Evolutionary conservation across 2,329 filamentous ascomycete species (phyloP).

Genomic region (Venturia aucupariae): DNA sequence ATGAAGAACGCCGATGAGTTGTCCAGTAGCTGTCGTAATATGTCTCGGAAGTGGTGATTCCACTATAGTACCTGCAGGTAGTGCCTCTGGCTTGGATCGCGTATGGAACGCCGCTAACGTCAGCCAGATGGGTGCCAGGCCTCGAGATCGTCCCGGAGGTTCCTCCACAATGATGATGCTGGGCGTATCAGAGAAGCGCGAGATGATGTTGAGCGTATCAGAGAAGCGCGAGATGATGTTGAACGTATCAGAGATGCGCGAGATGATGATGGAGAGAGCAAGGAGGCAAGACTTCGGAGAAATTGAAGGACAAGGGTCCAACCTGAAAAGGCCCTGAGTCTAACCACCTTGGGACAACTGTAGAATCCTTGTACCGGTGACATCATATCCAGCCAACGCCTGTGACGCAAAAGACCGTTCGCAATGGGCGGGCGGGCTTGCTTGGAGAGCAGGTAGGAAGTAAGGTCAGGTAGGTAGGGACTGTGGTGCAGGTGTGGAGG

Average conservation of each 20-base stretch:
- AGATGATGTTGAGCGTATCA: neutral
- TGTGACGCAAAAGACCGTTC: too few relatives aligned
- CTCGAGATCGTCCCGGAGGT: neutral
- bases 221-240: neutral
- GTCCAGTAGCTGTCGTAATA: neutral
- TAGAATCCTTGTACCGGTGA: conserved; percentile 3
- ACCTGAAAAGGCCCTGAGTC: neutral
- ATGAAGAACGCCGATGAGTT: neutral
- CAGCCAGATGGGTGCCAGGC: neutral
- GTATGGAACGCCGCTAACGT: neutral
- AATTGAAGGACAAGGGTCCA: neutral
- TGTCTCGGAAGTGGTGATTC: neutral
- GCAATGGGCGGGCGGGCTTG: too few relatives aligned
- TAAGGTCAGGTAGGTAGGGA: too few relatives aligned
- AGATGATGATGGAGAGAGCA: neutral
- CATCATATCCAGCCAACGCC: neutral
- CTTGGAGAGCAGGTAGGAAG: too few relatives aligned
- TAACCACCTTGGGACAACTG: neutral
- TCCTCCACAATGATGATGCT: neutral
- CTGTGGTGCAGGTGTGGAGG: too few relatives aligned
- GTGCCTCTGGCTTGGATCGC: neutral
- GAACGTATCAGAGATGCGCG: neutral
- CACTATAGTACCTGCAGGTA: neutral
- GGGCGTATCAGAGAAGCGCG: neutral
- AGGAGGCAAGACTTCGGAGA: neutral